These are phyloP conservation scores for Wickerhamomyces sp. DNA, from an alignment of 1,139 yeast species.

Conservation along the genomic window DNA sequence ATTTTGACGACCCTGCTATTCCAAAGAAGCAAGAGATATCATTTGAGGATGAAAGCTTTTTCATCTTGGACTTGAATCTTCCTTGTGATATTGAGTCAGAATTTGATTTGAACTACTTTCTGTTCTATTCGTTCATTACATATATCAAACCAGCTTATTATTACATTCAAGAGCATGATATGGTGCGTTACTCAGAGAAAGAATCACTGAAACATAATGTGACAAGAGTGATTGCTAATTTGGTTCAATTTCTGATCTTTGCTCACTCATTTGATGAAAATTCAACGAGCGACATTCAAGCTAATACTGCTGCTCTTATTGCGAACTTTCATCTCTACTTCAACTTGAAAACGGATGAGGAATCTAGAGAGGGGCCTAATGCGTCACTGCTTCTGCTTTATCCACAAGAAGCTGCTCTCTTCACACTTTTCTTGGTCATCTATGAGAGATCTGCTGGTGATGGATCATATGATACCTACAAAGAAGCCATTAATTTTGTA, in stretches of 20 bases:
- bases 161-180: slow-evolving; percentile 11
- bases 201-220: slow-evolving; percentile 6
- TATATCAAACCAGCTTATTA: slow-evolving; percentile 12
- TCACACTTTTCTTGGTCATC: slow-evolving; percentile 1
- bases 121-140: slow-evolving; percentile 6
- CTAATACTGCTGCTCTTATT: slow-evolving; percentile 1
- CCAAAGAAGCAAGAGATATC: neutral
- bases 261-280: slow-evolving; percentile 5
- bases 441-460: slow-evolving; percentile 3
- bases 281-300: slow-evolving; percentile 1
- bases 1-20: slow-evolving; percentile 3
- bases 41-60: slow-evolving; percentile 4
- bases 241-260: slow-evolving; percentile 10
- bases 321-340: slow-evolving; percentile 3
- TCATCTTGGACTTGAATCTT: slow-evolving; percentile 3
- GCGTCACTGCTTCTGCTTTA: slow-evolving; percentile 1
- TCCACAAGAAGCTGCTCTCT: slow-evolving; percentile 8
- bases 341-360: neutral
- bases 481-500: neutral
- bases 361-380: neutral
- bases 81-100: slow-evolving; percentile 11
- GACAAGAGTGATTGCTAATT: slow-evolving; percentile 9
- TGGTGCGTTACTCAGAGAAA: slow-evolving; percentile 3
- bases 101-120: slow-evolving; percentile 8
- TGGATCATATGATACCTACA: slow-evolving; percentile 1